Percentiles rank a stretch among this genome's conserved stretches.
Conservation (phyloP, 208 protist genomes). For the Acanthamoeba sp. region DNA sequence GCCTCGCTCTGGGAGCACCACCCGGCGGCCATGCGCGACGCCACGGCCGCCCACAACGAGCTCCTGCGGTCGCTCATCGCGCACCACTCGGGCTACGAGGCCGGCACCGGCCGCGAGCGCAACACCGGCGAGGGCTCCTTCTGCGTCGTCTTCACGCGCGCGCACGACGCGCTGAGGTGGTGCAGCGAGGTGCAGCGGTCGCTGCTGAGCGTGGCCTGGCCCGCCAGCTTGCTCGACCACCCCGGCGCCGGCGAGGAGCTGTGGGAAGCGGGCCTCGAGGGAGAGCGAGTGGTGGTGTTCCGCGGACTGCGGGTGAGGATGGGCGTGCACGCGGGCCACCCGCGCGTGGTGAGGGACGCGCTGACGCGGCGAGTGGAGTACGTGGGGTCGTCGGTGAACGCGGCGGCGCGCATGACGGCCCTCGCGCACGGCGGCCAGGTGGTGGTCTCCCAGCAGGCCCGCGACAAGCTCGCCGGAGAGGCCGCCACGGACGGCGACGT, state of each 20-base stretch:
- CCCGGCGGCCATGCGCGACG: too few relatives aligned
- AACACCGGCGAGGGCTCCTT: constrained; percentile 4
- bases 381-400: neutral
- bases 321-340: constrained; percentile 73
- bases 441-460: neutral
- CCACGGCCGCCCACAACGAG: neutral
- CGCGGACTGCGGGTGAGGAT: constrained; percentile 83
- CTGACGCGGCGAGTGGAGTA: constrained; percentile 61
- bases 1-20: too few relatives aligned
- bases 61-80: neutral
- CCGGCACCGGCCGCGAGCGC: neutral
- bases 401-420: too few relatives aligned
- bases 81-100: neutral
- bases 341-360: neutral
- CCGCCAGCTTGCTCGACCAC: constrained; percentile 8
- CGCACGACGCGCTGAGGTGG: neutral
- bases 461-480: neutral
- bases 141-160: too few relatives aligned
- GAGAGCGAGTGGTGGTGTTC: constrained; percentile 62
- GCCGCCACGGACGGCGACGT: neutral
- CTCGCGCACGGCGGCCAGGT: too few relatives aligned
- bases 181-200: constrained; percentile 15
- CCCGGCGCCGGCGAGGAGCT: too few relatives aligned
- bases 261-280: too few relatives aligned
- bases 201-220: constrained; percentile 14